Conservation (phyloP, 345 rosid genomes). For the Stellera chamaejasme region DNA sequence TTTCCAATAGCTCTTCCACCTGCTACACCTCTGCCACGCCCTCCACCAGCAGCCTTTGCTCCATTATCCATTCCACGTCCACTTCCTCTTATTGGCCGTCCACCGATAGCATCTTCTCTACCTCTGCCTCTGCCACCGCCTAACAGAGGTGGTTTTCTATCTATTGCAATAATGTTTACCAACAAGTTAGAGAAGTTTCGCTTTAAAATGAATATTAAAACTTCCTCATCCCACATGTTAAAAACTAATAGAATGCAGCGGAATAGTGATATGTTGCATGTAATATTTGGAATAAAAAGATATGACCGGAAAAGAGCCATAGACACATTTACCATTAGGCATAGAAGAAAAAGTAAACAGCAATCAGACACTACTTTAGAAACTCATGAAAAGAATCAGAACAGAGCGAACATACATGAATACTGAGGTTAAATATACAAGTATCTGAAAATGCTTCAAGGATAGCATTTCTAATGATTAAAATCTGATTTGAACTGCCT, state of each 20-base stretch:
- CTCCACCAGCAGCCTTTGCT: conserved; percentile 49
- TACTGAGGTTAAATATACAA: too few relatives aligned
- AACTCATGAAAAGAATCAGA: conserved; percentile 22
- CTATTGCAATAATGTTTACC: conserved; percentile 21
- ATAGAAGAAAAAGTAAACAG: not conserved
- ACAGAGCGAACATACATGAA: too few relatives aligned
- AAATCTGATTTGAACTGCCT: too few relatives aligned
- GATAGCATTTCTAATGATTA: not conserved
- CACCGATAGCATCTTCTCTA: conserved; percentile 63
- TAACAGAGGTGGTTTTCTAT: conserved; percentile 73
- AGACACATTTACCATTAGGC: too few relatives aligned
- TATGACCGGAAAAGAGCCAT: too few relatives aligned
- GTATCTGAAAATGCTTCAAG: not conserved
- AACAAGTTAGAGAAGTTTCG: conserved; percentile 5
- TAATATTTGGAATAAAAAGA: too few relatives aligned
- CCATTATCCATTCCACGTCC: conserved; percentile 75
- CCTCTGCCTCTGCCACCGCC: conserved; percentile 87
- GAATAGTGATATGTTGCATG: not conserved
- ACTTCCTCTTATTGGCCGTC: conserved; percentile 50
- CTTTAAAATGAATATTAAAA: too few relatives aligned
- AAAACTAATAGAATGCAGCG: not conserved
- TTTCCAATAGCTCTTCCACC: conserved; percentile 47
- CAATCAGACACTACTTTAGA: too few relatives aligned
- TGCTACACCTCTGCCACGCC: conserved; percentile 64
- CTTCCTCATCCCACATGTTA: too few relatives aligned